Base-by-base conservation (phyloP, 2,329 filamentous ascomycete species). In the Sporothrix sp. region DNA sequence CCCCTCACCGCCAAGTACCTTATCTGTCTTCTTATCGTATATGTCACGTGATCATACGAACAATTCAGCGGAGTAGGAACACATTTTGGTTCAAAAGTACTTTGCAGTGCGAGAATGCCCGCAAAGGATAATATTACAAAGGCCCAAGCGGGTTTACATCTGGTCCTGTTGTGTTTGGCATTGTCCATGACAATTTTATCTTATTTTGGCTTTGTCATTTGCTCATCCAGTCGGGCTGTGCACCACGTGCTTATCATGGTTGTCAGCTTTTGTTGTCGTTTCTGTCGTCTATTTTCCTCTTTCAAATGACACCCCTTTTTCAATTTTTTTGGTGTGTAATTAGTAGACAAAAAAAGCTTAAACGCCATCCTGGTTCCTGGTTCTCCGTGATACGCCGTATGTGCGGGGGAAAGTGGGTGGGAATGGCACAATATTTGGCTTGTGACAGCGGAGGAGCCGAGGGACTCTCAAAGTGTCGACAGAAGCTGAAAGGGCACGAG, bases 1-100 rank as follows among this genome's bases (percentile, higher is more conserved):
- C 44, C 13, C 3, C 32, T 33, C 52, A 53, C 52, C 52, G 52
- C 52, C 27, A 35, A 44, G 40, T 30, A 40, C 49, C 32, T 45
- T 52, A 48, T 48, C 45, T n/a, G 20, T 14, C 3, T 14, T 28
- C 45, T 50, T 37, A 50, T 42, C 36, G 4, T 3, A 2, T 7
- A 5, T 2, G 2, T 33, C 36, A 23, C 20, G 20, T 39, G 36
- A 21, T 21, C n/a, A 23, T 10, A 10, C 10, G 25, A 28, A n/a
- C n/a, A n/a, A n/a, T n/a, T n/a, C n/a, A n/a, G n/a, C n/a, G n/a
- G n/a, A n/a, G n/a, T n/a, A n/a, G n/a, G n/a, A n/a, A n/a, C n/a
- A n/a, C n/a, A n/a, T n/a, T n/a, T n/a, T n/a, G n/a, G n/a, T n/a
- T n/a, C n/a, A n/a, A n/a, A n/a, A n/a, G n/a, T n/a, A n/a, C n/a